These are phyloP conservation scores for Torulaspora microellipsoides DNA, from an alignment of 805 yeast genomes.

Conservation along the genomic window DNA sequence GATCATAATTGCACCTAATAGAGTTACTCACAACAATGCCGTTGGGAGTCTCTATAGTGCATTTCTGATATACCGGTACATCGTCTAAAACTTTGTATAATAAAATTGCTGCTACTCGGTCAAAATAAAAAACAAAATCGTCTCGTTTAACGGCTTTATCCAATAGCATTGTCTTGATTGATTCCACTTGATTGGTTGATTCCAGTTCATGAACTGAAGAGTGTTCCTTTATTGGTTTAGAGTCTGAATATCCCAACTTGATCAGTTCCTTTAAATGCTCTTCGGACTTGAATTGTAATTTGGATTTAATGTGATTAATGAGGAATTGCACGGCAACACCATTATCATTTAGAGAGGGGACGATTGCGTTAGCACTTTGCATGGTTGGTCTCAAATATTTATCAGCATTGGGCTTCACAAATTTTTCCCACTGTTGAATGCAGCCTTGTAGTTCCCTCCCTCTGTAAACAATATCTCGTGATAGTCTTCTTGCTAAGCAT, in stretches of 20 bases:
- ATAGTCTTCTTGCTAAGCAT: conserved; percentile 82
- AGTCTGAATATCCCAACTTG: conserved; percentile 36
- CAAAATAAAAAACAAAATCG: conserved; percentile 83
- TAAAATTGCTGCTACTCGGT: conserved; percentile 69
- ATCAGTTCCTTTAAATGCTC: conserved; percentile 63
- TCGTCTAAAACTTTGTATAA: conserved; percentile 65
- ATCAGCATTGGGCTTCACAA: conserved; percentile 90
- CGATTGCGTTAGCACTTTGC: conserved; percentile 74
- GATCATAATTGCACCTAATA: conserved; percentile 36
- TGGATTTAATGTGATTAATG: conserved; percentile 73
- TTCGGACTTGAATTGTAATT: conserved; percentile 57
- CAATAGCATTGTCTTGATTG: conserved; percentile 66
- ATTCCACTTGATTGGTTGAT: conserved; percentile 60
- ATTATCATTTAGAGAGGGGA: conserved; percentile 90
- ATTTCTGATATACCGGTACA: conserved; percentile 37
- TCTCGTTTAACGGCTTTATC: conserved; percentile 53
- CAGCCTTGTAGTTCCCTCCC: conserved; percentile 83
- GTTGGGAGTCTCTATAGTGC: conserved; percentile 42
- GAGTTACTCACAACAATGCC: conserved; percentile 30
- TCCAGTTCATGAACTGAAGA: conserved; percentile 31
- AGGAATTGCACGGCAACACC: conserved; percentile 72
- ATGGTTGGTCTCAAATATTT: conserved; percentile 48
- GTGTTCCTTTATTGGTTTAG: conserved; percentile 17
- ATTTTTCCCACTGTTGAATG: conserved; percentile 81
- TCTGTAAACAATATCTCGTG: conserved; percentile 79